These are phyloP conservation scores for Didymella keratinophila DNA, from an alignment of 2,329 filamentous ascomycete genomes.

Conservation along the genomic window DNA sequence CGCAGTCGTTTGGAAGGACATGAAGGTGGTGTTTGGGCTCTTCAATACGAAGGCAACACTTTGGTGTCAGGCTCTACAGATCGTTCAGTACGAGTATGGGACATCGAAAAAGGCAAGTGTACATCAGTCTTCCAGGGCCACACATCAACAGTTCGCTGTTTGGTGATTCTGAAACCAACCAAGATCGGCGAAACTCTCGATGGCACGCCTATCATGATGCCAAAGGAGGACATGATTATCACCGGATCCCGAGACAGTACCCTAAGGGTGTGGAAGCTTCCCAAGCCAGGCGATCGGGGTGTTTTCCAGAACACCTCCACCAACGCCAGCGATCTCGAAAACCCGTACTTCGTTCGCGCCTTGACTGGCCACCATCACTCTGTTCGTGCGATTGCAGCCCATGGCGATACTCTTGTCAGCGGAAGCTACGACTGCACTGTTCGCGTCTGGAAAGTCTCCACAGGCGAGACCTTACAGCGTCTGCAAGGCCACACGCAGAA, in stretches of 20 bases:
- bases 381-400: conserved; percentile 92
- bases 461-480: conserved; percentile 84
- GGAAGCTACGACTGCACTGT: conserved; percentile 97
- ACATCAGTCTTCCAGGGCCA: conserved; percentile 97
- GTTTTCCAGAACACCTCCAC: conserved; percentile 83
- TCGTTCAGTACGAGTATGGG: conserved; percentile 98
- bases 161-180: conserved; percentile 91
- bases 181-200: conserved; percentile 75
- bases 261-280: conserved; percentile 91
- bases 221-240: conserved; percentile 93
- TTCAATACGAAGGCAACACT: conserved; percentile 95
- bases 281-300: conserved; percentile 76
- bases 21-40: conserved; percentile 95
- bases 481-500: conserved; percentile 89
- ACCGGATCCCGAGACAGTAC: conserved; percentile 96
- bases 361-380: conserved; percentile 89
- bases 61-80: conserved; percentile 96
- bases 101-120: conserved; percentile 90
- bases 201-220: conserved; percentile 84
- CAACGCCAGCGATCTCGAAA: conserved; percentile 77
- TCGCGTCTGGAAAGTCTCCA: conserved; percentile 96
- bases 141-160: conserved; percentile 93
- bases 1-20: conserved; percentile 87
- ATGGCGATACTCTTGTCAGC: conserved; percentile 94
- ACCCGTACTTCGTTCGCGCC: conserved; percentile 92